Conservation (phyloP, 768 basidiomycete species). For the Galerina sulciceps region DNA sequence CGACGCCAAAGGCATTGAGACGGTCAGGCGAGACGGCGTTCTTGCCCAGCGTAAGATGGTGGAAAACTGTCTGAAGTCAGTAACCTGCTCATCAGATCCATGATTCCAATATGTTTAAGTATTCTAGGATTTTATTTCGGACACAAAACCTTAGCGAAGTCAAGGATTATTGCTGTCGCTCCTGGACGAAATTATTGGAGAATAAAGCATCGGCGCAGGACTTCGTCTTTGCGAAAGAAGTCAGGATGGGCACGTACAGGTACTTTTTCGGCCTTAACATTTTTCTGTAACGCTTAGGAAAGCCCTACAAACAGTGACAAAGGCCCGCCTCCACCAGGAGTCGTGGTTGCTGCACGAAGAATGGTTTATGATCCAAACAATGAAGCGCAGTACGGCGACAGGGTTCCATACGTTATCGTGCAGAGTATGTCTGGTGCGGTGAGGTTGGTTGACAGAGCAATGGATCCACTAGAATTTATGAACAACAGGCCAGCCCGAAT, state of each 20-base stretch:
- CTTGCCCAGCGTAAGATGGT: constrained; percentile 92
- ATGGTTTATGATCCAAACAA: constrained; percentile 76
- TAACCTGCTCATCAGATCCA: not conserved
- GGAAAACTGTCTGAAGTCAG: constrained; percentile 86
- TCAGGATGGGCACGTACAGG: constrained; percentile 94
- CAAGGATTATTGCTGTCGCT: constrained; percentile 83
- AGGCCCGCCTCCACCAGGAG: constrained; percentile 90
- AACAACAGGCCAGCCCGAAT: constrained; percentile 21
- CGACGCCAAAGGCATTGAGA: constrained; percentile 98
- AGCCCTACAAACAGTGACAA: constrained; percentile 61
- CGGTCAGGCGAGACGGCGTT: constrained; percentile 90
- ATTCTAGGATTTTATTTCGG: constrained; percentile 81
- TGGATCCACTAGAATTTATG: constrained; percentile 34
- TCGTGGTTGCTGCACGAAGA: constrained; percentile 78
- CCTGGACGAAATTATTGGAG: constrained; percentile 85
- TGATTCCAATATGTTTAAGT: not conserved
- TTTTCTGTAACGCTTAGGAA: not conserved
- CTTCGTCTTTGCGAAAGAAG: constrained; percentile 94
- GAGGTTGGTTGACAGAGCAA: constrained; percentile 41
- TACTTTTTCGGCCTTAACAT: constrained; percentile 23
- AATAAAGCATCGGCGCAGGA: constrained; percentile 86
- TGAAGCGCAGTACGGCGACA: constrained; percentile 91
- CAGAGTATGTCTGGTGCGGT: constrained; percentile 58
- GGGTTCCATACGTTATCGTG: constrained; percentile 88
- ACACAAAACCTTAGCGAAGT: constrained; percentile 87